phyloP scores from a whole-genome alignment of 2,329 filamentous ascomycete species.

The Pseudogymnoascus destructans region DNA sequence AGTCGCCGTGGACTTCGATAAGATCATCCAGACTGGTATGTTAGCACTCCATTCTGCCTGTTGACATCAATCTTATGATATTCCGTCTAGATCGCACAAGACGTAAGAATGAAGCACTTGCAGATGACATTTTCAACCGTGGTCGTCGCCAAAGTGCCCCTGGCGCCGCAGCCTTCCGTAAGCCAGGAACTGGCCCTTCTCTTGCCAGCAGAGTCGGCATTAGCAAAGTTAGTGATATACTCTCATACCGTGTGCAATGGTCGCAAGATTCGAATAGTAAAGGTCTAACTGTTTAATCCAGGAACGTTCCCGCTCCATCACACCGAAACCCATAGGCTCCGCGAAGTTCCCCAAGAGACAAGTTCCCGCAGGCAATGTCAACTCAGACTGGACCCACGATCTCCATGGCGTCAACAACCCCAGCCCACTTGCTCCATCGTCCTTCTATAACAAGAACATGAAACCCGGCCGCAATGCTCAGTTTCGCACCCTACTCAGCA shows the following conservation, averaged over 20 bases:
- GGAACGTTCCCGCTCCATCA: slow-evolving; percentile 7
- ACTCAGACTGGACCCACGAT: slow-evolving; percentile 60
- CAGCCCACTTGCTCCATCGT: slow-evolving; percentile 30
- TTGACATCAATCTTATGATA: background rate
- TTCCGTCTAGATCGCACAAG: slow-evolving; percentile 39
- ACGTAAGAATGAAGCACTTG: slow-evolving; percentile 59
- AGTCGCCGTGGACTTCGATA: slow-evolving; percentile 23
- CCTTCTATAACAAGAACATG: slow-evolving; percentile 26
- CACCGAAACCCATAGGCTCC: background rate
- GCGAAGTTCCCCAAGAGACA: slow-evolving; percentile 24
- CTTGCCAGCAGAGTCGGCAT: slow-evolving; percentile 62
- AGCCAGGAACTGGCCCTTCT: slow-evolving; percentile 36
- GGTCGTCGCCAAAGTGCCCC: slow-evolving; percentile 43
- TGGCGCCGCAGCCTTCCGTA: slow-evolving; percentile 32
- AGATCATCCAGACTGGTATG: slow-evolving; percentile 25
- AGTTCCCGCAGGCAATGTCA: slow-evolving; percentile 40
- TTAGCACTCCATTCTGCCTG: background rate
- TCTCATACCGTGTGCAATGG: background rate
- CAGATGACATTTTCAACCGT: slow-evolving; percentile 57
- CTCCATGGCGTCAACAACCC: slow-evolving; percentile 40
- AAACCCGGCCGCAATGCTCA: slow-evolving; percentile 17
- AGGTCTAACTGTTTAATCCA: background rate
- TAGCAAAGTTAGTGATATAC: slow-evolving; percentile 43
- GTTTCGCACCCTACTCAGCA: slow-evolving; percentile 19
- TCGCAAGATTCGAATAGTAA: slow-evolving; percentile 12